Evolutionary conservation across 2,329 filamentous ascomycete species (phyloP), one percentile per base, ranked within the genome.

Genomic region (Anthostomella pinea): DNA sequence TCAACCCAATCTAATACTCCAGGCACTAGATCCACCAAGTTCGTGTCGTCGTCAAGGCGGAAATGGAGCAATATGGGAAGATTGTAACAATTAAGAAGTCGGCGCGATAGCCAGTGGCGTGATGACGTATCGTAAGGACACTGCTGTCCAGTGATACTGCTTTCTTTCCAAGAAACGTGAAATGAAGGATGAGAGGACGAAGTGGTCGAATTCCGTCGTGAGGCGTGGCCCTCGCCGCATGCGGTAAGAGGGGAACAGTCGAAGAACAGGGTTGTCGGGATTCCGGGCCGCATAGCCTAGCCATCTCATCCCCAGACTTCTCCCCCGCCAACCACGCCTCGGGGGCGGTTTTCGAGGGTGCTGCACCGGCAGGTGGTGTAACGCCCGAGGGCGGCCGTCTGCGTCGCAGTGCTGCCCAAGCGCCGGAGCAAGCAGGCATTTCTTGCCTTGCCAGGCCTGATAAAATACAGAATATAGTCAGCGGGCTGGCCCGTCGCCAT

Each of bases 241-340:
- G 38, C 38, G 39, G 43, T 37, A 33, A 33, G 31, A 41, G 41
- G 36, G 37, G 17, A 20, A 6, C 14, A 19, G 28, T 19, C 8
- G 25, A 17, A 15, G 11, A 39, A 30, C 43, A 46, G 38, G 42
- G 45, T 44, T 44, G 33, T 33, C 43, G 53, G 46, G 38, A 43
- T 26, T 29, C 18, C 53, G 53, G 53, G 38, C 53, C 53, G 53
- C 25, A 22, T 36, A 48, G 41, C 53, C 53, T 52, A 48, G 37
- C 43, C 34, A 40, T 45, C 46, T 49, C 51, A 52, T 49, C 49
- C 51, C 49, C 49, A 46, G 46, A 48, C 14, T 41, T 51, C 38
- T 52, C 44, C 51, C 46, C 53, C 45, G 49, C 52, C 53, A 55
- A 57, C 48, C 53, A 57, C 26, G 43, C 42, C 35, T 34, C 37